Percentiles rank a stretch among this genome's conserved stretches.
Evolutionary conservation across 1,139 yeast species (phyloP).

Genomic region (Diutina scorzettiae): DNA sequence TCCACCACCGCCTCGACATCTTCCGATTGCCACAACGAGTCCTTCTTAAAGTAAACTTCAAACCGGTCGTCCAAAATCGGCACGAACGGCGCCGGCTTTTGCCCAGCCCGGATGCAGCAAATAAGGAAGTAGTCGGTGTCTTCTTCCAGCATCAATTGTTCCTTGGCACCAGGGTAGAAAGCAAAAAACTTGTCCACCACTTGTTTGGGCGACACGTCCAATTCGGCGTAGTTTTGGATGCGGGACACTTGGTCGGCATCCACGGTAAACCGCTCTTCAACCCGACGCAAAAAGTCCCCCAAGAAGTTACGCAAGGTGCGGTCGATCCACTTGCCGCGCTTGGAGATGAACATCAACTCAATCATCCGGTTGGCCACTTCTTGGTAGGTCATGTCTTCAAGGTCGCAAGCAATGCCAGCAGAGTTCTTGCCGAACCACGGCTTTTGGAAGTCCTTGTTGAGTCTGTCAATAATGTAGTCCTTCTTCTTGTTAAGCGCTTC

Average conservation of each 20-base stretch:
- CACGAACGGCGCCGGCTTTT: conserved; percentile 96
- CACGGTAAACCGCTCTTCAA: conserved; percentile 88
- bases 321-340: conserved; percentile 84
- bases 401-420: conserved; percentile 64
- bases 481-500: conserved; percentile 76
- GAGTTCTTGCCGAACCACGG: conserved; percentile 89
- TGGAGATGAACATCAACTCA: conserved; percentile 77
- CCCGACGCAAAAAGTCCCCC: conserved; percentile 82
- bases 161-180: conserved; percentile 60
- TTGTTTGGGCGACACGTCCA: conserved; percentile 48
- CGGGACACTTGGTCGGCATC: conserved; percentile 43
- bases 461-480: conserved; percentile 70
- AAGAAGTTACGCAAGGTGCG: conserved; percentile 72
- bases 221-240: conserved; percentile 59
- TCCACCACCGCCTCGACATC: conserved; percentile 92
- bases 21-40: conserved; percentile 98
- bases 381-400: conserved; percentile 91
- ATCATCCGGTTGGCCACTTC: conserved; percentile 83
- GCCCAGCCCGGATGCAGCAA: conserved; percentile 72
- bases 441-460: conserved; percentile 92
- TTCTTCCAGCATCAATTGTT: conserved; percentile 85
- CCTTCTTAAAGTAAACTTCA: conserved; percentile 95
- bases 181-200: conserved; percentile 49
- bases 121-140: conserved; percentile 89
- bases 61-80: conserved; percentile 92